Percentiles rank a stretch among this genome's conserved stretches.
phyloP scores from a whole-genome alignment of 441 rosid genomes.

The Gossypium davidsonii region DNA sequence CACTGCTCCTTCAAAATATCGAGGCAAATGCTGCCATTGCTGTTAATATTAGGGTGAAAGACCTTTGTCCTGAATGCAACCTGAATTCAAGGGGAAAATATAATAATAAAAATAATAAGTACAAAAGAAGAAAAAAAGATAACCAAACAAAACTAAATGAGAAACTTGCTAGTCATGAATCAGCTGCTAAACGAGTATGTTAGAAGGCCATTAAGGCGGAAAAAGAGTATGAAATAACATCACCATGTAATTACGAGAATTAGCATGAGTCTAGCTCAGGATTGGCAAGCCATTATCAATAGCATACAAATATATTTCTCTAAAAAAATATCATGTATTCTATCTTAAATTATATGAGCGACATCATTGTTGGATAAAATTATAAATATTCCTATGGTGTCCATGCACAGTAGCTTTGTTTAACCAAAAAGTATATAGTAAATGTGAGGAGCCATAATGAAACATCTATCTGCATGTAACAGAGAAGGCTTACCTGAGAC shows the following conservation, averaged over 20 bases:
- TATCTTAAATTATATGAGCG: not conserved
- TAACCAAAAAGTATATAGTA: not conserved
- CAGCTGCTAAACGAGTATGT: not conserved
- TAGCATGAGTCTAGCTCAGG: not conserved
- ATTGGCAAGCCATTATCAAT: not conserved
- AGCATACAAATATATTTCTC: not conserved
- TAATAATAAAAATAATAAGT: not conserved
- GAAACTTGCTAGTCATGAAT: not conserved
- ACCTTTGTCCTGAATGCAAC: constrained; percentile 45
- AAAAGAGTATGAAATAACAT: not conserved
- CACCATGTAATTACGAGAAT: not conserved
- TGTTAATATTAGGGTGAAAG: not conserved
- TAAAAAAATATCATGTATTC: not conserved
- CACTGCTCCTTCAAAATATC: not conserved
- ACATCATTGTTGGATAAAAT: not conserved
- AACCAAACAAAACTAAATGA: not conserved
- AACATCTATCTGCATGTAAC: not conserved
- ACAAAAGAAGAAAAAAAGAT: not conserved
- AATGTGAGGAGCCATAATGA: not conserved
- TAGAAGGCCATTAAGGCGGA: not conserved
- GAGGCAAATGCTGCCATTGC: not conserved
- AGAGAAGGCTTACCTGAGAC: not conserved
- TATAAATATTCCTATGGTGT: not conserved
- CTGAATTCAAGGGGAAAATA: constrained; percentile 19
- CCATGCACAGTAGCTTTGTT: not conserved